Evolutionary conservation across 352 stramenopile species (phyloP).

Genomic region (Globisporangium solare): DNA sequence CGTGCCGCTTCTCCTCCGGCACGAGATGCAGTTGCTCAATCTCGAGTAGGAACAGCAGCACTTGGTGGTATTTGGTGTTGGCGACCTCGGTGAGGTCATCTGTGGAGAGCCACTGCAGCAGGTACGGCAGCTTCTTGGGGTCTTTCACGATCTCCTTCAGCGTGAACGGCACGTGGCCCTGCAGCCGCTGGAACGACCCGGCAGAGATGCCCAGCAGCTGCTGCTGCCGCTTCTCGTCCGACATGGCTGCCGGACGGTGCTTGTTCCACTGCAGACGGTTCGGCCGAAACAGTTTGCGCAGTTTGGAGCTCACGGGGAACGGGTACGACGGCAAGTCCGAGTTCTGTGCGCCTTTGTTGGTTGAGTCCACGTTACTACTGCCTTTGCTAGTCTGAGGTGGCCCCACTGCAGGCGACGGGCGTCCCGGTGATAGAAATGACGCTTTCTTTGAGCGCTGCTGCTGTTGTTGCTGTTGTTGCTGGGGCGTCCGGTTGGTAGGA

Average conservation of each 20-base stretch:
- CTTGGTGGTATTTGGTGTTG: slow-evolving; percentile 70
- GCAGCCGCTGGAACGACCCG: slow-evolving; percentile 64
- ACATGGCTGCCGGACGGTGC: slow-evolving; percentile 3
- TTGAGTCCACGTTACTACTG: slow-evolving; percentile 2
- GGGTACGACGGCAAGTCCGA: slow-evolving; percentile 27
- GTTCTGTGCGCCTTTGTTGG: not conserved
- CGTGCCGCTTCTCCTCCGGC: slow-evolving; percentile 50
- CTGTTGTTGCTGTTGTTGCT: no score
- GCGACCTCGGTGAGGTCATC: slow-evolving; percentile 30
- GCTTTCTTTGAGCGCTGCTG: slow-evolving; percentile 24
- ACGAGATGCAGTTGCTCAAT: slow-evolving; percentile 78
- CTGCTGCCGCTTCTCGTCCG: slow-evolving; percentile 15
- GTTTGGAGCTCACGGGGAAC: slow-evolving; percentile 72
- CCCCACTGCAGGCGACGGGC: not conserved
- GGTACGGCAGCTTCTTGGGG: slow-evolving; percentile 79
- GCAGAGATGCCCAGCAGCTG: slow-evolving; percentile 46
- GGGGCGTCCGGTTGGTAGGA: slow-evolving; percentile 22
- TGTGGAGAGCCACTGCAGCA: slow-evolving; percentile 70
- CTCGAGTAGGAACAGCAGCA: slow-evolving; percentile 80
- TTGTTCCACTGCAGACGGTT: slow-evolving; percentile 59
- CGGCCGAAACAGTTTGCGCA: slow-evolving; percentile 69
- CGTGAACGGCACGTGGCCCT: slow-evolving; percentile 76
- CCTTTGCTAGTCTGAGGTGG: not conserved
- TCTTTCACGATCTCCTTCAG: slow-evolving; percentile 85
- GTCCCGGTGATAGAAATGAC: slow-evolving; percentile 17